Evolutionary conservation across 805 yeast genomes (phyloP).

Genomic region (Zygosaccharomyces pseudorouxii): DNA sequence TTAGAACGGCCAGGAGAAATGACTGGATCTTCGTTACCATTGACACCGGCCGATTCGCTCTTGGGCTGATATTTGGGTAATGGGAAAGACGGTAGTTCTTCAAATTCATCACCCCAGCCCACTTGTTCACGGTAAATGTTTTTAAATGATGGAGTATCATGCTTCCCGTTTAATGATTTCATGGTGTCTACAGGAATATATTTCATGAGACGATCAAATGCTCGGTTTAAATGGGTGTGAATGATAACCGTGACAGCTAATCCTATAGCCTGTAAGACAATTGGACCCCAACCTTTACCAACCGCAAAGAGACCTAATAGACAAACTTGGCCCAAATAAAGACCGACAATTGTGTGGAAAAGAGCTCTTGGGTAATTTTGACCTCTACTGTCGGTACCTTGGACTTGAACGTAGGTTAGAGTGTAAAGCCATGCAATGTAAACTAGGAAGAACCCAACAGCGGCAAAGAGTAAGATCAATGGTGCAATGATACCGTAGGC

Average conservation of each 20-base stretch:
- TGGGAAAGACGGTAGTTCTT: slow-evolving; percentile 32
- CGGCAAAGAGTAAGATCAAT: slow-evolving; percentile 68
- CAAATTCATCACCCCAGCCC: slow-evolving; percentile 18
- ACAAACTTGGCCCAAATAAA: slow-evolving; percentile 84
- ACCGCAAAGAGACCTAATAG: slow-evolving; percentile 81
- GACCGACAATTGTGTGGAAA: slow-evolving; percentile 81
- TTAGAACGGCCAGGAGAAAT: slow-evolving; percentile 1
- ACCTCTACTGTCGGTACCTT: slow-evolving; percentile 73
- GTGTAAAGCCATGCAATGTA: slow-evolving; percentile 79
- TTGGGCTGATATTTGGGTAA: slow-evolving; percentile 25
- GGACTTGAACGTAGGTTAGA: slow-evolving; percentile 62
- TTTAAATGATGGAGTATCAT: slow-evolving; percentile 52
- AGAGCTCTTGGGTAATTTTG: slow-evolving; percentile 81
- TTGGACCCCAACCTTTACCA: slow-evolving; percentile 94
- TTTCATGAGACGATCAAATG: slow-evolving; percentile 58
- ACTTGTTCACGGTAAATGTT: slow-evolving; percentile 30
- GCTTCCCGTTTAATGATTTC: slow-evolving; percentile 70
- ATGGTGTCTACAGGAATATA: slow-evolving; percentile 66
- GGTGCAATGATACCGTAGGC: slow-evolving; percentile 78
- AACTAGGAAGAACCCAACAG: slow-evolving; percentile 62
- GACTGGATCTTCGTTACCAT: neutral
- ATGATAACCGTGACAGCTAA: slow-evolving; percentile 61
- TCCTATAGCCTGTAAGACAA: slow-evolving; percentile 66
- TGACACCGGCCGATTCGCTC: neutral
- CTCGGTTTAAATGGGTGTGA: slow-evolving; percentile 58